Evolutionary conservation across 495 filamentous ascomycete genomes (phyloP).

Genomic region (Talaromyces proteolyticus): DNA sequence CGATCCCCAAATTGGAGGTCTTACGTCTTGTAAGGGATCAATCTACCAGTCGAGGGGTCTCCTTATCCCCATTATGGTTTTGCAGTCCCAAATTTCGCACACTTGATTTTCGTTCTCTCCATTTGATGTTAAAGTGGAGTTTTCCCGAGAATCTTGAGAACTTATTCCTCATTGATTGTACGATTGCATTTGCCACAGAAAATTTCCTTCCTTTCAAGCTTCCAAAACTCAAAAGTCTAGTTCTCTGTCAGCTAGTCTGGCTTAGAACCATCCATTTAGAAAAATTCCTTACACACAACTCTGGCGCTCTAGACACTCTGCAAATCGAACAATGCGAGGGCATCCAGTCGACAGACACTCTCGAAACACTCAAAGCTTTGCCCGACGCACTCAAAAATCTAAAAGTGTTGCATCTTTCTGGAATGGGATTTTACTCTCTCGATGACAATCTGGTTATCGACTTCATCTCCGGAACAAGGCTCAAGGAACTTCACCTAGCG

Average conservation of each 20-base stretch:
- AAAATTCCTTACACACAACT: constrained; percentile 10
- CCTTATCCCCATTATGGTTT: too few species aligned
- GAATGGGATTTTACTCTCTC: constrained; percentile 11
- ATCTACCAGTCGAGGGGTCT: too few species aligned
- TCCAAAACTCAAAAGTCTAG: constrained; percentile 24
- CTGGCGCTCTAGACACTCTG: constrained; percentile 19
- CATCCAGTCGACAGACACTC: constrained; percentile 3
- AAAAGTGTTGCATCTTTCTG: constrained; percentile 23
- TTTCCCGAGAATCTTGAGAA: constrained; percentile 26
- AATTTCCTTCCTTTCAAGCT: constrained; percentile 8
- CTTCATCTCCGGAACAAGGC: constrained; percentile 13
- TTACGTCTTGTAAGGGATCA: too few species aligned
- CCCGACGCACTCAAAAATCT: constrained; percentile 11
- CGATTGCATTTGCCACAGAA: constrained; percentile 3
- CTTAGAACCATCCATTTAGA: constrained; percentile 12
- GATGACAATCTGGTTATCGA: too few species aligned
- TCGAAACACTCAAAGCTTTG: constrained; percentile 1
- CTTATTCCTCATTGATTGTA: constrained; percentile 16
- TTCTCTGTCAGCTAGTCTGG: constrained; percentile 23
- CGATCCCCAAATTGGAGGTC: too few species aligned
- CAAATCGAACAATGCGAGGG: constrained; percentile 23
- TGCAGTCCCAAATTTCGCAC: constrained; percentile 19
- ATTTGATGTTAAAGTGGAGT: constrained; percentile 9
- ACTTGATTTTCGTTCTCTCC: constrained; percentile 25
- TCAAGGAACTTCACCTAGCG: constrained; percentile 26